These are phyloP conservation scores for Aspergillus leporis DNA, from an alignment of 495 filamentous ascomycete species.

Conservation along the genomic window DNA sequence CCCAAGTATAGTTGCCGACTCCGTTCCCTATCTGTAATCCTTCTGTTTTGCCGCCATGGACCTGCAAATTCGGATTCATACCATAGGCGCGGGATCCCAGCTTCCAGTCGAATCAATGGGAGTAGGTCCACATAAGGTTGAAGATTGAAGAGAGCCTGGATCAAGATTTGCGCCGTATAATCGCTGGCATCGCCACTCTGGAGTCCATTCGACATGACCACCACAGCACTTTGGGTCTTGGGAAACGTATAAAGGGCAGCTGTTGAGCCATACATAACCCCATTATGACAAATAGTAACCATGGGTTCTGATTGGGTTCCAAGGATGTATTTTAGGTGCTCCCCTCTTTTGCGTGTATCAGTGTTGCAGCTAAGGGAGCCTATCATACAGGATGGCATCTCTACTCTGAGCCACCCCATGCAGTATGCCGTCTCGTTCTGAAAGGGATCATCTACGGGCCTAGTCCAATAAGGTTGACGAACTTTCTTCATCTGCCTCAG, in stretches of 20 bases:
- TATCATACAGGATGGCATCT: not conserved
- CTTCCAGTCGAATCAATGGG: not conserved
- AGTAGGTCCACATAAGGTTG: not conserved
- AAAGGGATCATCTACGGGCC: not conserved
- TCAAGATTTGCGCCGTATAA: not conserved
- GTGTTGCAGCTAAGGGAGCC: conserved; percentile 1
- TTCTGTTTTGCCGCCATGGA: not conserved
- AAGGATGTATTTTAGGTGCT: not conserved
- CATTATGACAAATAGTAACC: not conserved
- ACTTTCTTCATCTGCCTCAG: not conserved
- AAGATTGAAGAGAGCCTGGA: not conserved
- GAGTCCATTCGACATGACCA: not conserved
- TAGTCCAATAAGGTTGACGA: not conserved
- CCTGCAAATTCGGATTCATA: not conserved
- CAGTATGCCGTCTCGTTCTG: not conserved
- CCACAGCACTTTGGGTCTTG: not conserved
- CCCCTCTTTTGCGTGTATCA: not conserved
- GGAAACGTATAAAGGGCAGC: not conserved
- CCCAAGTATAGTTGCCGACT: not conserved
- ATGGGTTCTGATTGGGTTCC: not conserved
- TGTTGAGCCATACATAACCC: not conserved
- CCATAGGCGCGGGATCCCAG: not conserved
- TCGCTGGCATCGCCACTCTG: not conserved
- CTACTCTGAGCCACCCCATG: not conserved
- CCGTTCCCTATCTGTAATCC: not conserved